Evolutionary conservation across 2,329 filamentous ascomycete genomes (phyloP).

Genomic region (Lasiodiplodia hormozganensis): DNA sequence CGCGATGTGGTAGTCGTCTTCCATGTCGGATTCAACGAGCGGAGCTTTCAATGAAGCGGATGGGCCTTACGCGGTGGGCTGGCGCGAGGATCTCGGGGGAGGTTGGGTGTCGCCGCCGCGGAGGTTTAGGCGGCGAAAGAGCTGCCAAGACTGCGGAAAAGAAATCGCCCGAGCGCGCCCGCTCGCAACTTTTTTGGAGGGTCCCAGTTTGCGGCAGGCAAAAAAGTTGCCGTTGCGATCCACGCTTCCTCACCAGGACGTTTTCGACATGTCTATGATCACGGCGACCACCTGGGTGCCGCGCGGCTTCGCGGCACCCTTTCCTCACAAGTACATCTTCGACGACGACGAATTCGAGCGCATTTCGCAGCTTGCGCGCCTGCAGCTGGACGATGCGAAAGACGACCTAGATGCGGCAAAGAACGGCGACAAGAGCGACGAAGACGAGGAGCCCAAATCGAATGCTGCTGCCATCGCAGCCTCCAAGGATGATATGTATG

Average conservation of each 20-base stretch:
- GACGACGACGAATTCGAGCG: slow-evolving; percentile 60
- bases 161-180: slow-evolving; percentile 10
- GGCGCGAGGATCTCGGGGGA: neutral
- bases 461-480: slow-evolving; percentile 30
- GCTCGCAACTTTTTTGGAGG: slow-evolving; percentile 24
- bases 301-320: slow-evolving; percentile 57
- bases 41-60: slow-evolving; percentile 39
- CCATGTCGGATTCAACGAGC: neutral
- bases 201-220: neutral
- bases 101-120: slow-evolving; percentile 10
- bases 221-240: slow-evolving; percentile 5
- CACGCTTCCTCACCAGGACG: slow-evolving; percentile 10
- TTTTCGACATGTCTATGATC: slow-evolving; percentile 60
- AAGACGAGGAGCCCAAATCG: slow-evolving; percentile 37
- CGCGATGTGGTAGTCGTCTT: slow-evolving; percentile 54
- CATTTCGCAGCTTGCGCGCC: slow-evolving; percentile 59
- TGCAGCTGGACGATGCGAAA: slow-evolving; percentile 88
- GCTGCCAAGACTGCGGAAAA: slow-evolving; percentile 22
- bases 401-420: slow-evolving; percentile 71
- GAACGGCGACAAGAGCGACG: slow-evolving; percentile 47
- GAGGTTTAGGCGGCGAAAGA: slow-evolving; percentile 16
- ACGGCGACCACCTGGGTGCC: slow-evolving; percentile 62
- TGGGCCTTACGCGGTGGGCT: neutral
- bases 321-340: slow-evolving; percentile 57
- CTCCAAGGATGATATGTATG: slow-evolving; percentile 34